Evolutionary conservation across 1,284 basidiomycete species (phyloP).

Genomic region (Exobasidium rhododendri): DNA sequence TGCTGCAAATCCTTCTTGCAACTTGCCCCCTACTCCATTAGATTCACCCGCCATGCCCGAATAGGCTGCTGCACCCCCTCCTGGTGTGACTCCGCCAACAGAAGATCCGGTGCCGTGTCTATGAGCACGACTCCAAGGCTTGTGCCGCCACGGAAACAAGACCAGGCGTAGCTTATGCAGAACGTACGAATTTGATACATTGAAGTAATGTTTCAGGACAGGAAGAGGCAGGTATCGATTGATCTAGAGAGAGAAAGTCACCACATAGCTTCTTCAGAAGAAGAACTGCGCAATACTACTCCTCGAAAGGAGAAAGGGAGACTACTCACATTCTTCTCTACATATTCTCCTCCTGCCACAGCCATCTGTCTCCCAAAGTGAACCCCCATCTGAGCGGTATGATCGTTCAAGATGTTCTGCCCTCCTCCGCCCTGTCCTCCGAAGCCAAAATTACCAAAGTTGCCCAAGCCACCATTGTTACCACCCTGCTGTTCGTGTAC

Average conservation of each 20-base stretch:
- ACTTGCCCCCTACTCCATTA: background rate
- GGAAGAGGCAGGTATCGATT: conserved; percentile 43
- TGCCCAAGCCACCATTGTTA: conserved; percentile 1
- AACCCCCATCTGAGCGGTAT: conserved; percentile 93
- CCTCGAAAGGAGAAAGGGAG: no score
- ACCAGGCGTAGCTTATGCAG: conserved; percentile 82
- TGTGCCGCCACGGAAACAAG: conserved; percentile 92
- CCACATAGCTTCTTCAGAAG: no score
- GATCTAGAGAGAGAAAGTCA: conserved; percentile 11
- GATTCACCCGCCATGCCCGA: background rate
- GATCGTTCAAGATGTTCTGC: conserved; percentile 68
- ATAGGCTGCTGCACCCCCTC: background rate
- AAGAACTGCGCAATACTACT: conserved; percentile 28
- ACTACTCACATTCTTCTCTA: conserved; percentile 70
- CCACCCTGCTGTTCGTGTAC: background rate
- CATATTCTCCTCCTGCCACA: conserved; percentile 88
- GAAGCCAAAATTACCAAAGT: conserved; percentile 13
- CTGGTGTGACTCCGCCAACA: conserved; percentile 12
- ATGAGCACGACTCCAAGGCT: conserved; percentile 50
- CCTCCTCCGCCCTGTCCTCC: conserved; percentile 9
- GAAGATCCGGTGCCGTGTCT: conserved; percentile 21
- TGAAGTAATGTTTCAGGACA: conserved; percentile 83
- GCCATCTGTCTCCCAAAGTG: conserved; percentile 90
- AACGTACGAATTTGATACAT: conserved; percentile 95
- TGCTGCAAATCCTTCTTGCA: conserved; percentile 63